Evolutionary conservation across 1,284 basidiomycete genomes (phyloP).

Genomic region (Malassezia dermatis): DNA sequence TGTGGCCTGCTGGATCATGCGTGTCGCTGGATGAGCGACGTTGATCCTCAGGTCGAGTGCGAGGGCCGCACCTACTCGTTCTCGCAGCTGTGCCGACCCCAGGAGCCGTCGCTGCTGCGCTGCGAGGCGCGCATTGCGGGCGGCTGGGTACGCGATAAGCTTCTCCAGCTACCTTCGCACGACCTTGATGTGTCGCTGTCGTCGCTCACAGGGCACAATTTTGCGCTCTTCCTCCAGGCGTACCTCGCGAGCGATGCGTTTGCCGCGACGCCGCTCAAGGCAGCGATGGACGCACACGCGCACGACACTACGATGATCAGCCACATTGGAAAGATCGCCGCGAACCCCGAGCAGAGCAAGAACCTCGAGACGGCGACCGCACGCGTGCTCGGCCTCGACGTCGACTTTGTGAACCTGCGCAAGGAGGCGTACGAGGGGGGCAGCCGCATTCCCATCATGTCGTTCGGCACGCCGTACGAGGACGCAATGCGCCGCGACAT

Average conservation of each 20-base stretch:
- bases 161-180: conserved; percentile 70
- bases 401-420: conserved; percentile 90
- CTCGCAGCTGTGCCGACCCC: conserved; percentile 8
- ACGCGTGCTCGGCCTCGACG: conserved; percentile 66
- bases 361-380: conserved; percentile 95
- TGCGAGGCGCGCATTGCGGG: conserved; percentile 56
- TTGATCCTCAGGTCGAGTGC: conserved; percentile 20
- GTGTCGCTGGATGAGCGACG: conserved; percentile 27
- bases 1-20: conserved; percentile 37
- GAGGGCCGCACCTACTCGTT: conserved; percentile 22
- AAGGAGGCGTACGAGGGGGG: conserved; percentile 76
- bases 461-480: conserved; percentile 81
- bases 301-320: conserved; percentile 17
- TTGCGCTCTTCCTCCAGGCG: conserved; percentile 68
- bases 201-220: conserved; percentile 73
- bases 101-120: neutral
- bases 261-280: conserved; percentile 42
- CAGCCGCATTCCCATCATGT: conserved; percentile 76
- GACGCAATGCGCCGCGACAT: conserved; percentile 84
- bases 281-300: neutral
- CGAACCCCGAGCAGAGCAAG: conserved; percentile 94
- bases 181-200: conserved; percentile 90
- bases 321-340: conserved; percentile 65
- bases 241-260: conserved; percentile 55
- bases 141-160: conserved; percentile 95